Conservation (phyloP, 2,329 filamentous ascomycete species). For the Penicillium sp. region DNA sequence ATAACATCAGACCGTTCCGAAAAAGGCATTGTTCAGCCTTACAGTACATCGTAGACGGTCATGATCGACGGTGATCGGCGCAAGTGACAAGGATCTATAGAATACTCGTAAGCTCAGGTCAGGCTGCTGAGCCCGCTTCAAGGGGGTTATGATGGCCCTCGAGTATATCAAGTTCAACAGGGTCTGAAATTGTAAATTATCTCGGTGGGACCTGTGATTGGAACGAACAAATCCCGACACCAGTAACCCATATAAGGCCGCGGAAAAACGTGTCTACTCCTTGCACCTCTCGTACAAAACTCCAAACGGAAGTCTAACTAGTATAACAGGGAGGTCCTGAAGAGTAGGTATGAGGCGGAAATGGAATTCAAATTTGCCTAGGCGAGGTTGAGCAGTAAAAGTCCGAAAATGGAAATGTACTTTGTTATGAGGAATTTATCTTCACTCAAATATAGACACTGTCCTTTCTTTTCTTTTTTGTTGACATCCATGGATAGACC, state of each 20-base stretch:
- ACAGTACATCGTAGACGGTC: too few species aligned
- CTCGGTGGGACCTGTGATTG: not conserved
- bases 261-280: not conserved
- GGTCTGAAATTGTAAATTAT: not conserved
- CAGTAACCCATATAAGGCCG: not conserved
- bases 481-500: not conserved
- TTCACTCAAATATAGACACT: not conserved
- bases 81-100: too few species aligned
- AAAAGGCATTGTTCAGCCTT: too few species aligned
- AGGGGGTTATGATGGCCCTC: not conserved
- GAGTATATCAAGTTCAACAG: too few species aligned
- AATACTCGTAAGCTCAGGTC: too few species aligned
- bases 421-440: not conserved
- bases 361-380: not conserved
- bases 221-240: not conserved
- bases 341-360: not conserved
- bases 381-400: too few species aligned
- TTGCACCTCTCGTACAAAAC: not conserved
- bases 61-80: too few species aligned
- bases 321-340: not conserved
- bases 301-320: not conserved
- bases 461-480: too few species aligned
- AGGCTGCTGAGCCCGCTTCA: too few species aligned
- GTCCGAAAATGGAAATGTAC: not conserved
- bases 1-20: too few species aligned